Base-by-base conservation (phyloP, 108 stramenopile genomes). In the Cyclotella atomus region DNA sequence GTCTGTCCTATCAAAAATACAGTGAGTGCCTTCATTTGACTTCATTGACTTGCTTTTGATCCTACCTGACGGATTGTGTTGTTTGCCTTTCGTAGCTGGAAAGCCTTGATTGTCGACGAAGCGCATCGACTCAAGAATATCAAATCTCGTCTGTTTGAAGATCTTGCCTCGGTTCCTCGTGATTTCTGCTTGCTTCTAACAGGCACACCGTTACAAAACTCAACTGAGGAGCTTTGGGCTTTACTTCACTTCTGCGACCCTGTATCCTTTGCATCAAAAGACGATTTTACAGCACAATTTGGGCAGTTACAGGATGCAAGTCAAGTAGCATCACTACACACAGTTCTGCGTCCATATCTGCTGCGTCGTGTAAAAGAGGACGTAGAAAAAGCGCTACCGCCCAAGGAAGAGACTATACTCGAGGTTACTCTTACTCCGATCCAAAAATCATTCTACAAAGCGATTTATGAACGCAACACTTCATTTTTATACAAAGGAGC, bases 161-260 rank as follows among this genome's bases (percentile, higher is more conserved):
- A 92, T 25, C 82, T 95, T 36, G 79, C 82, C 16, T 71, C 84
- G 25, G 89, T 95, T 6, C 94, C 90, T 45, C 71, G 93, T 19
- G 91, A 93, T 59, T 91, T 88, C 67, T 90, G 89, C 57, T 41
- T 99, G 43, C 83, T 99, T 35, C 85, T 99, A 21, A 99, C 98
- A 0, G 98, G 99, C 12, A 99, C 99, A 28, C 99, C 99, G n/a
- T 78, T 99, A 45, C 97, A 98, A 56, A 98, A 99, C 69, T 90
- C 88, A 29, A 98, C 96, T 0, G 96, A 97, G 61, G 99, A 99
- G 73, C 74, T 99, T 4, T 98, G 96, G 96, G 90, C 91, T n/a
- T 75, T 95, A 33, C 67, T 95, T 2, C 85, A 92, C 69, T 94
- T 97, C 76, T 87, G 88, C 21, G 91, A 95, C 59, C 89, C 86